phyloP scores from a whole-genome alignment of 345 rosid genomes.

The Luvunga scandens region DNA sequence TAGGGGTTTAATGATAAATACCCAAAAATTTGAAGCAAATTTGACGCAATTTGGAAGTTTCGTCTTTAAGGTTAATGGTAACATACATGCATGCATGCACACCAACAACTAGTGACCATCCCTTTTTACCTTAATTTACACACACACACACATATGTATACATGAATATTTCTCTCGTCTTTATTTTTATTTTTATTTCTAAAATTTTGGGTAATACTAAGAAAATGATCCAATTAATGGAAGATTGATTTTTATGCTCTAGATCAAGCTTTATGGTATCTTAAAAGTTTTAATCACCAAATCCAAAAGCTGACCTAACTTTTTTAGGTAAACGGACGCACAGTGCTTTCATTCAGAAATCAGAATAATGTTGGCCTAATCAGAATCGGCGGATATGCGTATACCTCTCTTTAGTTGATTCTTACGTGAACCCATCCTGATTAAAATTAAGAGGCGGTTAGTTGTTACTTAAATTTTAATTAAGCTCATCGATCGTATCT shows the following conservation, averaged over 20 bases:
- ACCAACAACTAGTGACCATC: background rate
- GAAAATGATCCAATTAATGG: background rate
- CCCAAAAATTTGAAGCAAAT: no score
- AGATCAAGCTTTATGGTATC: background rate
- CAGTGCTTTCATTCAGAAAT: background rate
- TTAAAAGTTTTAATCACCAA: background rate
- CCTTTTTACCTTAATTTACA: background rate
- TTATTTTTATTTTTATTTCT: background rate
- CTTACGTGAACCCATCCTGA: background rate
- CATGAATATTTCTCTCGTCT: no score
- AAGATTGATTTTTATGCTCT: background rate
- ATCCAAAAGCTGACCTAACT: background rate
- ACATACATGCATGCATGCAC: background rate
- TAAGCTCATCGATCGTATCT: background rate
- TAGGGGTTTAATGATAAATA: background rate
- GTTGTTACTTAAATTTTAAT: background rate
- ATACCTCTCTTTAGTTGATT: background rate
- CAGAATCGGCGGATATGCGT: background rate
- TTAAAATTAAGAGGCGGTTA: no score
- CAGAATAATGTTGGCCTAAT: background rate
- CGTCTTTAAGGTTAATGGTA: background rate
- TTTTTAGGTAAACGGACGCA: background rate
- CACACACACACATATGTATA: no score
- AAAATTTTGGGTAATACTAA: background rate
- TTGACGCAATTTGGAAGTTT: background rate